Conservation (phyloP, 73 alveolate genomes). For the Symbiodinium natans region DNA sequence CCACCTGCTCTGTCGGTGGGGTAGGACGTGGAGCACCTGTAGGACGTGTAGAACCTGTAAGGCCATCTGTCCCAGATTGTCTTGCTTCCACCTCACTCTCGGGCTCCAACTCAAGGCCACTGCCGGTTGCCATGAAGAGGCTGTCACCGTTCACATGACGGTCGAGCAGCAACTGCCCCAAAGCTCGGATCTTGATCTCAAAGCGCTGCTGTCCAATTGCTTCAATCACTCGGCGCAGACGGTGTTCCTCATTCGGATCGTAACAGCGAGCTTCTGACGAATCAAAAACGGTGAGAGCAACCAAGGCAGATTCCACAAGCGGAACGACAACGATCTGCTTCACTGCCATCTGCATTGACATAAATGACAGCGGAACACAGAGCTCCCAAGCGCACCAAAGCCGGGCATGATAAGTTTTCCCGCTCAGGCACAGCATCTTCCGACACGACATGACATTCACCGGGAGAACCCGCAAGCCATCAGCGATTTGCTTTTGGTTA, state of each 20-base stretch:
- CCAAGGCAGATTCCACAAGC: constrained; percentile 20
- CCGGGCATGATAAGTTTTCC: constrained; percentile 31
- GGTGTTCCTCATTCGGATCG: constrained; percentile 50
- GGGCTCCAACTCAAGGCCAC: neutral
- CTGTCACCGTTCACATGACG: neutral
- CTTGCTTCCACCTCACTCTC: neutral
- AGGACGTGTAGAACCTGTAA: neutral
- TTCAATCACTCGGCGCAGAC: constrained; percentile 51
- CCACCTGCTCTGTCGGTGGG: neutral
- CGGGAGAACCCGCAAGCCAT: constrained; percentile 66
- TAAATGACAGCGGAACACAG: constrained; percentile 44
- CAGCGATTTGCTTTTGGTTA: constrained; percentile 34
- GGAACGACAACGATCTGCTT: constrained; percentile 31
- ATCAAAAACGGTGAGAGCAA: constrained; percentile 27
- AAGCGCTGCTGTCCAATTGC: constrained; percentile 49
- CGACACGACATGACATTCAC: neutral
- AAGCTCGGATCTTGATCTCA: constrained; percentile 52
- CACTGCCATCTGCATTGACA: constrained; percentile 76
- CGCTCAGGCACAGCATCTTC: constrained; percentile 54
- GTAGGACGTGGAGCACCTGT: neutral
- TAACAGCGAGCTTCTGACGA: constrained; percentile 28
- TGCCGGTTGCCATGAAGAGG: neutral
- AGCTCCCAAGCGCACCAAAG: no score
- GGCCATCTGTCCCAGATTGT: neutral
- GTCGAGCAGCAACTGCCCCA: constrained; percentile 35